Conservation (phyloP, 1,284 basidiomycete genomes). For the Ganoderma resinaceum region DNA sequence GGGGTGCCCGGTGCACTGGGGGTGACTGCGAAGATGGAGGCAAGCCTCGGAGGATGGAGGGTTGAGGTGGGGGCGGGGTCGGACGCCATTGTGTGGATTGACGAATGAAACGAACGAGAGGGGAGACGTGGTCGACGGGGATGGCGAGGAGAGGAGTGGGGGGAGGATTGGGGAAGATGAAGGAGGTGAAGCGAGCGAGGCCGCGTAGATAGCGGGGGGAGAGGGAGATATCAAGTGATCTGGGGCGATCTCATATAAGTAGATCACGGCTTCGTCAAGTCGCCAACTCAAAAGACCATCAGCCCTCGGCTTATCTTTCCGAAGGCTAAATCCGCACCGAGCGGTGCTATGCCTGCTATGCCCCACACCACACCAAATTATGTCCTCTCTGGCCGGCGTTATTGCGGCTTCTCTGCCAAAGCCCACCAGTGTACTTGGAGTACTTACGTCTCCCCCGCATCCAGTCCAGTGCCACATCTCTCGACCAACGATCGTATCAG, state of each 20-base stretch:
- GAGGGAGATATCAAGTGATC: slow-evolving; percentile 30
- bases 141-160: slow-evolving; percentile 23
- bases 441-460: neutral
- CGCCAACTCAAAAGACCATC: slow-evolving; percentile 5
- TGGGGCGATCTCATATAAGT: slow-evolving; percentile 30
- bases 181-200: slow-evolving; percentile 21
- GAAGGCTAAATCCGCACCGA: neutral
- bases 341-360: slow-evolving; percentile 1
- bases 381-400: slow-evolving; percentile 31
- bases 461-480: slow-evolving; percentile 6
- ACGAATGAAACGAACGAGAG: slow-evolving; percentile 22
- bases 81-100: slow-evolving; percentile 23
- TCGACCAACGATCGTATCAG: neutral
- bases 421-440: slow-evolving; percentile 28
- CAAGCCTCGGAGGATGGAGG: slow-evolving; percentile 77
- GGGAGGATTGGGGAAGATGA: slow-evolving; percentile 10
- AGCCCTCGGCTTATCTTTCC: slow-evolving; percentile 6
- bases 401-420: slow-evolving; percentile 37
- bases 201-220: slow-evolving; percentile 27
- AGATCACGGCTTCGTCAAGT: slow-evolving; percentile 6
- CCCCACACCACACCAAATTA: neutral
- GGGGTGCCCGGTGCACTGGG: slow-evolving; percentile 83
- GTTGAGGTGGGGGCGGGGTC: slow-evolving; percentile 43
- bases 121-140: neutral
- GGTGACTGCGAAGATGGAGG: slow-evolving; percentile 70